phyloP scores from a whole-genome alignment of 1,284 basidiomycete genomes.

The Rhodotorula sp. region DNA sequence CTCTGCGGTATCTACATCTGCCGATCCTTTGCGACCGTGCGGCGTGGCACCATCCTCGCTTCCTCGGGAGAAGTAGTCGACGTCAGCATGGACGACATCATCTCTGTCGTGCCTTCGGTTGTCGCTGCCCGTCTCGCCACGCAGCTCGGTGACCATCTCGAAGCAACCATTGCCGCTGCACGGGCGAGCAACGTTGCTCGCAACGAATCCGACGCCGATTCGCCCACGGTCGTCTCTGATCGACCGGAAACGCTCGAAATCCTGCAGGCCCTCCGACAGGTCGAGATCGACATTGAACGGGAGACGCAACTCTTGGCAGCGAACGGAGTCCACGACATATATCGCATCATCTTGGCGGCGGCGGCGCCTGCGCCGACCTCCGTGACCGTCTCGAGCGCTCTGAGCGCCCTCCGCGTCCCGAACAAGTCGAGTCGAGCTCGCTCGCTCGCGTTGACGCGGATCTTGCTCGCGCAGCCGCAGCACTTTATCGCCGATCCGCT shows the following conservation, averaged over 20 bases:
- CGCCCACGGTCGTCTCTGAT: slow-evolving; percentile 34
- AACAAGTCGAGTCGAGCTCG: not conserved
- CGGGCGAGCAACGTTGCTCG: too few relatives aligned
- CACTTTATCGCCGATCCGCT: slow-evolving; percentile 64
- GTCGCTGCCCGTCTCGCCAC: slow-evolving; percentile 40
- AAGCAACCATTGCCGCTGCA: not conserved
- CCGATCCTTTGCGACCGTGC: not conserved
- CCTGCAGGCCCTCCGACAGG: slow-evolving; percentile 44
- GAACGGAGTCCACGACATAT: slow-evolving; percentile 25
- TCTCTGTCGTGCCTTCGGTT: slow-evolving; percentile 48
- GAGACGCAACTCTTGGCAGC: slow-evolving; percentile 39
- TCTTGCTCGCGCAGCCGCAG: slow-evolving; percentile 64
- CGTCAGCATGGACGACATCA: slow-evolving; percentile 47
- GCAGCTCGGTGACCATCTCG: not conserved
- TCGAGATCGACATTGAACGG: slow-evolving; percentile 43
- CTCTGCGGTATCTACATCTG: slow-evolving; percentile 17
- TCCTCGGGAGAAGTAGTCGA: slow-evolving; percentile 48
- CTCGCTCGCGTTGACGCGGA: slow-evolving; percentile 65
- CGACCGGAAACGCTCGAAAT: slow-evolving; percentile 40
- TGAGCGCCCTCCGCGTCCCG: slow-evolving; percentile 49
- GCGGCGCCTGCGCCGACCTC: slow-evolving; percentile 37
- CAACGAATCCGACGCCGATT: slow-evolving; percentile 8
- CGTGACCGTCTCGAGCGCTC: slow-evolving; percentile 37
- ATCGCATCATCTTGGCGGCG: slow-evolving; percentile 41
- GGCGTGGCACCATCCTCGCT: slow-evolving; percentile 45